A percentile compares a stretch with the other conserved stretches of the same genome.
These are phyloP conservation scores for Wickerhamiella kazuoi DNA, from an alignment of 805 yeast species.

Conservation along the genomic window DNA sequence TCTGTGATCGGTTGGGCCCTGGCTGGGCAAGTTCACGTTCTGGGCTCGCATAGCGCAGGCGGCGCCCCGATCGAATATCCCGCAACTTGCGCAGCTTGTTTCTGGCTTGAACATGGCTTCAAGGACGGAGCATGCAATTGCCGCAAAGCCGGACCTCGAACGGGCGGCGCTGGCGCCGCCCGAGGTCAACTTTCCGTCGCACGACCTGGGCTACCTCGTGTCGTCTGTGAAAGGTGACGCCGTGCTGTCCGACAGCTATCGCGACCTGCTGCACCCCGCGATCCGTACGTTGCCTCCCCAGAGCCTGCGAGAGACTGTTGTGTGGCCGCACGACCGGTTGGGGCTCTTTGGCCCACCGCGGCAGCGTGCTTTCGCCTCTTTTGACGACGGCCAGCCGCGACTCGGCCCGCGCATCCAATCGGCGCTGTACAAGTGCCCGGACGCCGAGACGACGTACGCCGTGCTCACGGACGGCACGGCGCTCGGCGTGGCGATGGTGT, in stretches of 20 bases:
- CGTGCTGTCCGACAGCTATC: background rate
- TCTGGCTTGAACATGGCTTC: no score
- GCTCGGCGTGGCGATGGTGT: constrained; percentile 6
- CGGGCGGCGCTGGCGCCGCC: background rate
- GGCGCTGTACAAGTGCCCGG: constrained; percentile 1
- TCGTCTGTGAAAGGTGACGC: background rate
- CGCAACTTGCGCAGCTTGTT: no score
- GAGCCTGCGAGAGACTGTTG: background rate
- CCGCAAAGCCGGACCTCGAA: no score
- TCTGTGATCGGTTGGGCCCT: no score
- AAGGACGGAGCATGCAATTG: no score
- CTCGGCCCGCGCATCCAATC: background rate
- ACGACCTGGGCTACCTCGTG: background rate
- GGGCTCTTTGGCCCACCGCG: background rate
- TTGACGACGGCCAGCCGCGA: background rate
- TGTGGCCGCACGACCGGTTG: constrained; percentile 2
- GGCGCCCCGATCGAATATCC: no score
- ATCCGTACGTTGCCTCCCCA: background rate
- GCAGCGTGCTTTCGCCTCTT: background rate
- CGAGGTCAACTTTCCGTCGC: background rate
- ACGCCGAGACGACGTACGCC: constrained; percentile 8
- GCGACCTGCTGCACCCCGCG: background rate
- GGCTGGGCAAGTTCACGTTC: no score
- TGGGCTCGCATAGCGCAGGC: no score
- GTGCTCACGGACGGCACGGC: constrained; percentile 5